phyloP scores from a whole-genome alignment of 352 stramenopile genomes.

The Phytophthora constricta region DNA sequence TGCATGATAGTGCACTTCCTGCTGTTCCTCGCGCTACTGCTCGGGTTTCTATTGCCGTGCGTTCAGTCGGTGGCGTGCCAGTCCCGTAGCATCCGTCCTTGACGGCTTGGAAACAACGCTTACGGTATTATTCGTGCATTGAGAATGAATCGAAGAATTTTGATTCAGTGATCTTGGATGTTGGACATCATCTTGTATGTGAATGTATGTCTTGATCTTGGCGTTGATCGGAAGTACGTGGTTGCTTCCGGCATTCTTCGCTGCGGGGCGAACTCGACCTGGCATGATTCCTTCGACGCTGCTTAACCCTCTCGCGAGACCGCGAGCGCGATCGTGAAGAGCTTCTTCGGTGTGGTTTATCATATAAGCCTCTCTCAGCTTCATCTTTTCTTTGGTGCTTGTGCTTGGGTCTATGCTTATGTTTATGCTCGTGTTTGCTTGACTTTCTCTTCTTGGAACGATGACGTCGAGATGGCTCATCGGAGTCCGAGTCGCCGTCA shows the following conservation, averaged over 20 bases:
- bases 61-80: constrained; percentile 26
- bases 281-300: neutral
- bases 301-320: neutral
- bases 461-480: constrained; percentile 13
- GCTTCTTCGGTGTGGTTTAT: neutral
- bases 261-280: neutral
- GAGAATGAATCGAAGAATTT: too few species aligned
- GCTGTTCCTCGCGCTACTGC: constrained; percentile 39
- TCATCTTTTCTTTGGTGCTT: constrained; percentile 22
- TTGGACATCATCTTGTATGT: too few species aligned
- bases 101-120: neutral
- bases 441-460: constrained; percentile 36
- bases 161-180: too few species aligned
- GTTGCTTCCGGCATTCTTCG: neutral
- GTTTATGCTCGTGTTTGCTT: constrained; percentile 42
- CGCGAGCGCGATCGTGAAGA: constrained; percentile 21
- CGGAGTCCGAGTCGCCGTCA: constrained; percentile 26
- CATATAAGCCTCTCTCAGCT: constrained; percentile 1
- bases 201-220: too few species aligned
- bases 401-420: constrained; percentile 25
- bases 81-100: constrained; percentile 24
- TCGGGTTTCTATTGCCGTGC: constrained; percentile 40
- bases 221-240: too few species aligned
- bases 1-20: constrained; percentile 46
- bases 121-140: constrained; percentile 1